Evolutionary conservation across 1,284 basidiomycete genomes (phyloP), one percentile per base, ranked within the genome.

Genomic region (Papiliotrema terrestris): DNA sequence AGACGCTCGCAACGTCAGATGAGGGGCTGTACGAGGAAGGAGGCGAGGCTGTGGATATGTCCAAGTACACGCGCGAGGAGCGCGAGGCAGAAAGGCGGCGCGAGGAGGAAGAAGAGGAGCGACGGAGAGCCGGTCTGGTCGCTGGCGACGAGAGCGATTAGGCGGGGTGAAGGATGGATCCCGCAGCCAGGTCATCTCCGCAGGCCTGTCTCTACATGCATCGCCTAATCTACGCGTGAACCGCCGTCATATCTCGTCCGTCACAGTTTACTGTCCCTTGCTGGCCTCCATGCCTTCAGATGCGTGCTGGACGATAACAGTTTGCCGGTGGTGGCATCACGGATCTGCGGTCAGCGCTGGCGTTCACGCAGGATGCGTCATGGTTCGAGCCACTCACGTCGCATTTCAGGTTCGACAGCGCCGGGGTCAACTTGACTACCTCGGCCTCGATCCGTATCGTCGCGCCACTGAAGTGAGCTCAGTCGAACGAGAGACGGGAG

Each of bases 31-130:
- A 87, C 54, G 77, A 94, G 72, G 92, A 95, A 70, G 92, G 85
- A 29, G 83, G 83, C 0, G 83, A 86, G 38, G 91, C 89, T 32
- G 89, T 95, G 50, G 92, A 95, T 72, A 75, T 89, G 68, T 88
- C 85, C 64, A 86, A 92, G 73, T 96, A 92, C 69, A 87, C 91
- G 60, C 82, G 92, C 59, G 81, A 80, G 49, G 79, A 77, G 58
- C 74, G 80, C 52, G 81, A 81, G 55, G 80, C 80, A 38, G 82
- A 86, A 57, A 83, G 87, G 47, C 82, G 87, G 50, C 82, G 83
- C 20, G 81, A 83, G 48, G 84, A 84, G 48, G 82, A 83, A 51
- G 81, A 81, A 53, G 65, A 65, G 32, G 69, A 68, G 45, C 56
- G 52, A 39, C 45, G 58, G 37, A 56, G 65, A 43, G 51, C 37